Percentiles rank a stretch among this genome's conserved stretches.
phyloP scores from a whole-genome alignment of 1,139 yeast species.

The Candida albicans region DNA sequence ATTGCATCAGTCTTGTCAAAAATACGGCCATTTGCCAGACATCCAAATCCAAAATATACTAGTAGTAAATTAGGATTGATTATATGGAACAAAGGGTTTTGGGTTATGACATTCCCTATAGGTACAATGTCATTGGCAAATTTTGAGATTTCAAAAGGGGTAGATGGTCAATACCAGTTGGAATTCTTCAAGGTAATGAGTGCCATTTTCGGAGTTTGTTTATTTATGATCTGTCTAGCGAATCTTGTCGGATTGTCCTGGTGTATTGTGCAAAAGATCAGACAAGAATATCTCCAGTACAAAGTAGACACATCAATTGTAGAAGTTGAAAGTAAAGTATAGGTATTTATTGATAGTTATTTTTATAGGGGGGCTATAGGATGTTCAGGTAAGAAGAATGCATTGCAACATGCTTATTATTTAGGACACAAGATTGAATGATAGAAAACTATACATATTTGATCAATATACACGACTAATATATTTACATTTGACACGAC shows the following conservation, averaged over 20 bases:
- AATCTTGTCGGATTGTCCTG: constrained; percentile 10
- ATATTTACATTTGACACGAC: not conserved
- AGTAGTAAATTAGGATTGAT: constrained; percentile 28
- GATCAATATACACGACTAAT: not conserved
- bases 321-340: not conserved
- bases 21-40: constrained; percentile 28
- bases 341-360: not conserved
- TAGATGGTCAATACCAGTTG: constrained; percentile 20
- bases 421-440: no score
- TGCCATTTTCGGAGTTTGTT: constrained; percentile 55
- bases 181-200: constrained; percentile 60
- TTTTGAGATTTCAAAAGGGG: constrained; percentile 44
- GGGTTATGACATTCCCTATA: constrained; percentile 88
- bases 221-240: constrained; percentile 17
- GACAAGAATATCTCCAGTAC: not conserved
- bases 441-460: no score
- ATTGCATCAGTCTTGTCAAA: constrained; percentile 41
- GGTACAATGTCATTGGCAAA: constrained; percentile 77
- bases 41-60: constrained; percentile 22
- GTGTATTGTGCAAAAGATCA: not conserved
- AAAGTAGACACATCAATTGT: no score
- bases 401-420: no score
- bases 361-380: no score
- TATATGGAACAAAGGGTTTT: constrained; percentile 61
- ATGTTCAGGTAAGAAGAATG: no score